Percentiles rank a stretch among this genome's conserved stretches.
These are phyloP conservation scores for Canariomyces notabilis DNA, from an alignment of 2,329 filamentous ascomycete genomes.

Conservation along the genomic window DNA sequence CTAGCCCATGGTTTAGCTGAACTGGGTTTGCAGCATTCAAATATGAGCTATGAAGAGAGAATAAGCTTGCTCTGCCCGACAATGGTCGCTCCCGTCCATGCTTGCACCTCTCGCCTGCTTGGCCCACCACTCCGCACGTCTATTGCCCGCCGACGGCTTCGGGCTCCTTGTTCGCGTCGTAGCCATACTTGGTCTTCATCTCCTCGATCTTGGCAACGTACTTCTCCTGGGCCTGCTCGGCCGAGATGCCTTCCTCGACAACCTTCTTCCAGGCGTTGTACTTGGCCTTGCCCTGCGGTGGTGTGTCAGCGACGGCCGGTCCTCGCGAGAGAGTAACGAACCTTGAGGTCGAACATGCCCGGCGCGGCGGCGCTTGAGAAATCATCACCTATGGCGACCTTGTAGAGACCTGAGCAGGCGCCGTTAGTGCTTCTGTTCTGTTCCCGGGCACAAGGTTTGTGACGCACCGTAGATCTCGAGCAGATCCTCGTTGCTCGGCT, in stretches of 20 bases:
- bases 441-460: neutral
- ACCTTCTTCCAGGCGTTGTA: constrained; percentile 69
- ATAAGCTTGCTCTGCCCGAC: neutral
- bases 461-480: constrained; percentile 57
- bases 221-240: constrained; percentile 65
- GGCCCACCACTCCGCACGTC: neutral
- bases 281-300: constrained; percentile 69
- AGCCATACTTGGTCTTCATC: constrained; percentile 66
- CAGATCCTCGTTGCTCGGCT: constrained; percentile 60
- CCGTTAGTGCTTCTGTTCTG: constrained; percentile 2
- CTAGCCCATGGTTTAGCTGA: neutral
- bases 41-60: neutral
- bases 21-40: neutral
- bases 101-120: neutral
- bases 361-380: constrained; percentile 51
- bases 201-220: constrained; percentile 70
- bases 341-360: constrained; percentile 68
- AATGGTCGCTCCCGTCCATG: neutral
- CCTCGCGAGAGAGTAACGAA: constrained; percentile 30
- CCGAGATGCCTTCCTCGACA: constrained; percentile 56
- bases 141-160: constrained; percentile 45
- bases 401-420: constrained; percentile 47
- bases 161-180: constrained; percentile 58
- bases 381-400: constrained; percentile 54
- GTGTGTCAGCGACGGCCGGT: neutral